Evolutionary conservation across 148 eudicot species (phyloP).

Genomic region (Vaccinium macrocarpon): DNA sequence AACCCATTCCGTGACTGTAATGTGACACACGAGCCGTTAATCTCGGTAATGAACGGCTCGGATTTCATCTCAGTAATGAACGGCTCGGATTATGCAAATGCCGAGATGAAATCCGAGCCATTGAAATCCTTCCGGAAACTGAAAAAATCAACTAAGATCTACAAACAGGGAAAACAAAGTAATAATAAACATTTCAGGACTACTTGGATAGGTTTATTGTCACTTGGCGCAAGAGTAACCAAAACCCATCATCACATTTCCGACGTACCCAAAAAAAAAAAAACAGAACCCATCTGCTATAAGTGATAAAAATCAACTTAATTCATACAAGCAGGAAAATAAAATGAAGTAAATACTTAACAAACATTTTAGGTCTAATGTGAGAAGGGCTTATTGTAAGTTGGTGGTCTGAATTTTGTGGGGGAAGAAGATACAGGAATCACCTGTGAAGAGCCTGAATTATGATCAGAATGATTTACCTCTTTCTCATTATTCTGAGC

Average conservation of each 20-base stretch:
- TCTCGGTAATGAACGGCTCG: too few relatives aligned
- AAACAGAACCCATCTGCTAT: background rate
- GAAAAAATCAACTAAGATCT: background rate
- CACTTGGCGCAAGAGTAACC: background rate
- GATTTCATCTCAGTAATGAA: too few relatives aligned
- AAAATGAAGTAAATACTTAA: background rate
- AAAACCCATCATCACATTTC: background rate
- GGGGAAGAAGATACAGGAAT: slow-evolving; percentile 35
- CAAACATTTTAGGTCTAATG: slow-evolving; percentile 13
- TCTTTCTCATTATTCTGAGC: slow-evolving; percentile 19
- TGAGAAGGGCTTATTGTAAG: slow-evolving; percentile 18
- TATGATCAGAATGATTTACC: slow-evolving; percentile 17
- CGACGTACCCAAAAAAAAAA: too few relatives aligned
- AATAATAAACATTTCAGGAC: too few relatives aligned
- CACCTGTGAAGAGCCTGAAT: slow-evolving; percentile 37
- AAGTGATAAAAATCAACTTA: background rate
- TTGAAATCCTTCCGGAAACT: background rate
- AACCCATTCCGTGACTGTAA: background rate
- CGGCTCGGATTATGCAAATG: too few relatives aligned
- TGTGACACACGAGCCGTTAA: too few relatives aligned
- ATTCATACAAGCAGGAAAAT: background rate
- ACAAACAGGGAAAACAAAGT: background rate
- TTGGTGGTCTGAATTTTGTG: slow-evolving; percentile 21
- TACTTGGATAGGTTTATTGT: background rate
- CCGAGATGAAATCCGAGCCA: too few relatives aligned